A percentile compares a stretch with the other conserved stretches of the same genome.
Conservation (phyloP, 257 asterid genomes). For the Perilla frutescens region DNA sequence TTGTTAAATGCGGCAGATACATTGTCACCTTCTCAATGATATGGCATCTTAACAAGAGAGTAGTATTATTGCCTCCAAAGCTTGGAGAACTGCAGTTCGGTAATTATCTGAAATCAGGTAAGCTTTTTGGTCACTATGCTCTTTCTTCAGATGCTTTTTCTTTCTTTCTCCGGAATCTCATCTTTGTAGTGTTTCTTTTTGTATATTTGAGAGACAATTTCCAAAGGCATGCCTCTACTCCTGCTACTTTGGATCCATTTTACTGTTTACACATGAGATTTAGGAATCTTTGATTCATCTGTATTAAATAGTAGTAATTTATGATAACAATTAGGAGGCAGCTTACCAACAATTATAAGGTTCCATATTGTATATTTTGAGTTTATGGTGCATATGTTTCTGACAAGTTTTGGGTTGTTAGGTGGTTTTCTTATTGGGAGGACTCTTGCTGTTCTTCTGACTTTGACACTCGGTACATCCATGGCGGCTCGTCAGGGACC, state of each 20-base stretch:
- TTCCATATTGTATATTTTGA: not conserved
- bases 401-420: slow-evolving; percentile 36
- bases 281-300: not conserved
- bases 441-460: slow-evolving; percentile 86
- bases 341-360: not conserved
- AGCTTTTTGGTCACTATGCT: slow-evolving; percentile 27
- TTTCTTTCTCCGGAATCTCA: not conserved
- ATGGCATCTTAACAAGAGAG: slow-evolving; percentile 71
- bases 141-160: slow-evolving; percentile 16
- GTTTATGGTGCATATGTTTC: not conserved
- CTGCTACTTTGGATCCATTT: not conserved
- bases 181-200: not conserved
- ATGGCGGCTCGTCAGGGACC: slow-evolving; percentile 99
- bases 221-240: not conserved
- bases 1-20: slow-evolving; percentile 59
- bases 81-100: slow-evolving; percentile 80
- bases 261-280: not conserved
- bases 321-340: slow-evolving; percentile 1
- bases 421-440: slow-evolving; percentile 96
- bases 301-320: too few species aligned
- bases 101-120: slow-evolving; percentile 88
- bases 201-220: slow-evolving; percentile 12
- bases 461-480: slow-evolving; percentile 85
- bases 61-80: slow-evolving; percentile 77
- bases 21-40: slow-evolving; percentile 71